These are phyloP conservation scores for Glebionis coronaria DNA, from an alignment of 129 eudicot species.

Conservation along the genomic window DNA sequence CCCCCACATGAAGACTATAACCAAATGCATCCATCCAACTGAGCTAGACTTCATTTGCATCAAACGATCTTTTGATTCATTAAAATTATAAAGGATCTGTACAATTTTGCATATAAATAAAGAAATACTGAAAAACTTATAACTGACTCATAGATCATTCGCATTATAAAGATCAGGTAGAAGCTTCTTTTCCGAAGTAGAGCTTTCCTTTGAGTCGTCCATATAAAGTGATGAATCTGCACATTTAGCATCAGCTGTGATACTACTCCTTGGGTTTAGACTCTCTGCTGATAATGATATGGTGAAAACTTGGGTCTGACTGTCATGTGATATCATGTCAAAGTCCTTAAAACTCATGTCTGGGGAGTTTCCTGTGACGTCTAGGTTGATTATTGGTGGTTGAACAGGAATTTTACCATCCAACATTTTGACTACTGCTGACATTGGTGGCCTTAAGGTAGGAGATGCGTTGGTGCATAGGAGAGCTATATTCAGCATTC, in stretches of 20 bases:
- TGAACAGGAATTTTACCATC: slow-evolving; percentile 61
- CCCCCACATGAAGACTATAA: too few species aligned
- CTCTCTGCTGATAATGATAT: slow-evolving; percentile 40
- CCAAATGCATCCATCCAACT: too few species aligned
- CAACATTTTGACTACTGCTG: slow-evolving; percentile 71
- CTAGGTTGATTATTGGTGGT: slow-evolving; percentile 50
- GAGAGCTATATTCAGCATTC: slow-evolving; percentile 63
- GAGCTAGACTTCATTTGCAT: too few species aligned
- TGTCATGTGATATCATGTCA: slow-evolving; percentile 48
- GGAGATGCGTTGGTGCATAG: slow-evolving; percentile 78
- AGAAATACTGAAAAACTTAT: too few species aligned
- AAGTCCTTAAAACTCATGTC: slow-evolving; percentile 58
- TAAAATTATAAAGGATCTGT: too few species aligned
- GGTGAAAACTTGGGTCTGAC: slow-evolving; percentile 43
- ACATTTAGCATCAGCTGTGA: slow-evolving; percentile 56
- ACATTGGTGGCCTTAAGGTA: slow-evolving; percentile 75
- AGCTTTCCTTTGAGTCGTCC: slow-evolving; percentile 30
- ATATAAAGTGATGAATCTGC: slow-evolving; percentile 44
- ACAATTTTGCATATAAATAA: too few species aligned
- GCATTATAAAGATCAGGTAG: slow-evolving; percentile 48
- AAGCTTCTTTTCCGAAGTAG: slow-evolving; percentile 32
- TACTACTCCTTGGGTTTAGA: slow-evolving; percentile 34
- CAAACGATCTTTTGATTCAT: too few species aligned
- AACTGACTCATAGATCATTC: slow-evolving; percentile 16
- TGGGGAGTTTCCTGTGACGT: slow-evolving; percentile 21